Evolutionary conservation across 345 rosid species (phyloP).

Genomic region (Pistacia integerrima): DNA sequence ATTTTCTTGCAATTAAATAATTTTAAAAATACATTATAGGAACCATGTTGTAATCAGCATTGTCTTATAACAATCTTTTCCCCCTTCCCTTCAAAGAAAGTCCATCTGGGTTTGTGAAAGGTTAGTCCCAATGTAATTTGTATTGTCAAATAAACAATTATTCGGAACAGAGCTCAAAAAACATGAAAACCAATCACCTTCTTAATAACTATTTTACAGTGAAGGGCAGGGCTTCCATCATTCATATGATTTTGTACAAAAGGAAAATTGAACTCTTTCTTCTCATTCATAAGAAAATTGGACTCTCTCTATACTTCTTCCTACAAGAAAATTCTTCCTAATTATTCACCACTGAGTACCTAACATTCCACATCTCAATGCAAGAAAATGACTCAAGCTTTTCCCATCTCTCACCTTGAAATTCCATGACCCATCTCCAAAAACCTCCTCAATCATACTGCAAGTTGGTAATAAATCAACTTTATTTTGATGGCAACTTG

Average conservation of each 20-base stretch:
- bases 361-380: not conserved
- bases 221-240: constrained; percentile 22
- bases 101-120: not conserved
- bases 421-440: constrained; percentile 50
- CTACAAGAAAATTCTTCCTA: not conserved
- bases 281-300: not conserved
- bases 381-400: constrained; percentile 12
- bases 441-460: constrained; percentile 59
- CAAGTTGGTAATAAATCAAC: constrained; percentile 51
- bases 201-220: constrained; percentile 20
- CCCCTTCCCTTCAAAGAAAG: not conserved
- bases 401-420: constrained; percentile 26
- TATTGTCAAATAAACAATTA: not conserved
- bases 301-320: constrained; percentile 7
- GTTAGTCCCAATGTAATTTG: not conserved
- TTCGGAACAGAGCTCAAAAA: not conserved
- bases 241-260: constrained; percentile 2
- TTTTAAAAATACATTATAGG: not conserved
- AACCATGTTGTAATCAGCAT: not conserved
- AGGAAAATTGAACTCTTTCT: constrained; percentile 17
- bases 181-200: constrained; percentile 18
- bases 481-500: constrained; percentile 28
- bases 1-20: not conserved
- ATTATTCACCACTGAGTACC: constrained; percentile 3
- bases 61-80: not conserved